A percentile compares a stretch with the other conserved stretches of the same genome.
Conservation (phyloP, 2,329 filamentous ascomycete genomes). For the Aspergillus chevalieri region DNA sequence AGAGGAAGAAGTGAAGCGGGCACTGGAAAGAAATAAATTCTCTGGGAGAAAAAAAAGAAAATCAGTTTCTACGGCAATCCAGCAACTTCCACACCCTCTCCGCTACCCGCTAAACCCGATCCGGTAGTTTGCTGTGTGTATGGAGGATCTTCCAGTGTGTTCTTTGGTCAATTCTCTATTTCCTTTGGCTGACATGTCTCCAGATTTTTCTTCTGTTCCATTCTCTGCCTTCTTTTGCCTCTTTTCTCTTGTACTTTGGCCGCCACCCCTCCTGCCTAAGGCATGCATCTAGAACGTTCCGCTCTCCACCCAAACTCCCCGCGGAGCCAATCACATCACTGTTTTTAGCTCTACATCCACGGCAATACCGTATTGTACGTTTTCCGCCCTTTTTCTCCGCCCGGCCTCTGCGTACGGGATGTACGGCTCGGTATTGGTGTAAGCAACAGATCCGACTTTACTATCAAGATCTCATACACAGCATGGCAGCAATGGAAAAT, state of each 20-base stretch:
- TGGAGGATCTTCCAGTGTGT: slow-evolving; percentile 9
- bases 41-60: not conserved
- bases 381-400: slow-evolving; percentile 5
- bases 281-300: slow-evolving; percentile 29
- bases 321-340: slow-evolving; percentile 9
- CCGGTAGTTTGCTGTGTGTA: not conserved
- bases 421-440: not conserved
- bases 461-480: slow-evolving; percentile 2
- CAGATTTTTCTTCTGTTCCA: not conserved
- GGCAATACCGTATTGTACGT: slow-evolving; percentile 4
- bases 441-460: not conserved
- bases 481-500: too few relatives aligned
- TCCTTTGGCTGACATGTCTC: not conserved
- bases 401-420: not conserved
- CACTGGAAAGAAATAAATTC: slow-evolving; percentile 5
- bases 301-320: slow-evolving; percentile 15
- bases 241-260: not conserved
- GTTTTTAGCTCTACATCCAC: not conserved
- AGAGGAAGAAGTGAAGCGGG: slow-evolving; percentile 13
- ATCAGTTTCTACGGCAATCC: slow-evolving; percentile 31
- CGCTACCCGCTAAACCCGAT: slow-evolving; percentile 3
- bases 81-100: slow-evolving; percentile 30
- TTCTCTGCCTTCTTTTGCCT: not conserved
- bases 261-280: slow-evolving; percentile 8
- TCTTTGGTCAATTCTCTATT: slow-evolving; percentile 1